These are phyloP conservation scores for Sporisorium sorghi DNA, from an alignment of 1,284 basidiomycete genomes.

Conservation along the genomic window DNA sequence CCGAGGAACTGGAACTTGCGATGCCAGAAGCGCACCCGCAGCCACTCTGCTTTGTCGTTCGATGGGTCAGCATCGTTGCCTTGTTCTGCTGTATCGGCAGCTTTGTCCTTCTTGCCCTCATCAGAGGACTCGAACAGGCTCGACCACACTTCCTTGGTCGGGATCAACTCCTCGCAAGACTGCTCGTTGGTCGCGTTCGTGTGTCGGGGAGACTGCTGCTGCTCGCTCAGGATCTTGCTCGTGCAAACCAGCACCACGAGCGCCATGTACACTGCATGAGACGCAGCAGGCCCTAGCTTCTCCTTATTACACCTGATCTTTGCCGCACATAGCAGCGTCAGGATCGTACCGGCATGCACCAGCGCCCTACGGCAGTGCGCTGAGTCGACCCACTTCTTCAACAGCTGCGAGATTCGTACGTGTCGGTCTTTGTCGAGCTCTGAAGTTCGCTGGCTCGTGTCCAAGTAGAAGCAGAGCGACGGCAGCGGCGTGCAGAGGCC, in stretches of 20 bases:
- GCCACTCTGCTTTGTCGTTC: constrained; percentile 14
- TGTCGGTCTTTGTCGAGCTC: constrained; percentile 4
- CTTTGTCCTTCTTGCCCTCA: background rate
- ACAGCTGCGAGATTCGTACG: constrained; percentile 17
- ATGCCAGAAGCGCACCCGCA: constrained; percentile 34
- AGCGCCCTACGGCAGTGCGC: constrained; percentile 33
- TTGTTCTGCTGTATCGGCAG: background rate
- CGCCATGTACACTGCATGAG: constrained; percentile 37
- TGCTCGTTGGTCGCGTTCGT: background rate
- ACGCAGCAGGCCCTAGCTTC: constrained; percentile 19
- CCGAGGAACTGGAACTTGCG: constrained; percentile 34
- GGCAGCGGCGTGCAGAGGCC: constrained; percentile 32
- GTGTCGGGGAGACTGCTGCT: background rate
- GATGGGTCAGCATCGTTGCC: background rate
- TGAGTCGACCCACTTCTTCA: constrained; percentile 28
- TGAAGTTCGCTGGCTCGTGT: background rate
- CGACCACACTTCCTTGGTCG: constrained; percentile 18
- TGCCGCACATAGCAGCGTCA: constrained; percentile 21
- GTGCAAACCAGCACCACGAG: constrained; percentile 19
- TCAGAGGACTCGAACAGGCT: constrained; percentile 1
- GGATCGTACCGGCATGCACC: constrained; percentile 40
- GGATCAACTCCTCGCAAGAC: constrained; percentile 18
- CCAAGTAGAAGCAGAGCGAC: constrained; percentile 38
- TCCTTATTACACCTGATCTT: background rate
- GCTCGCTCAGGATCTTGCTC: constrained; percentile 14